Percentiles rank a stretch among this genome's conserved stretches.
These are phyloP conservation scores for Areca catechu DNA, from an alignment of 176 grass and related monocot species.

Conservation along the genomic window DNA sequence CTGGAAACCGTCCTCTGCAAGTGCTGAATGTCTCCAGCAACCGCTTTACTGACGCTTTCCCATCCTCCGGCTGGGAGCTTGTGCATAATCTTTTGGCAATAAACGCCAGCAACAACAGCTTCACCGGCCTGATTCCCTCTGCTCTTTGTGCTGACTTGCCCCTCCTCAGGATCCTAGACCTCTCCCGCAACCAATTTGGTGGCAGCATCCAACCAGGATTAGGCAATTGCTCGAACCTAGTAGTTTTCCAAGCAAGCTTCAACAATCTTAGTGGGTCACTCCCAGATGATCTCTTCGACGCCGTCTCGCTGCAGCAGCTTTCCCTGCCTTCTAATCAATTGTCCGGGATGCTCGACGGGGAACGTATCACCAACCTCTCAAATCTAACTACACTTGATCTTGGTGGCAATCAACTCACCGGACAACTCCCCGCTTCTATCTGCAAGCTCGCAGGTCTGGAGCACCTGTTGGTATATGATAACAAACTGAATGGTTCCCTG, in stretches of 20 bases:
- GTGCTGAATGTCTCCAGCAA: slow-evolving; percentile 78
- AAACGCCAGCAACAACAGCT: slow-evolving; percentile 74
- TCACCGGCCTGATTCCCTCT: slow-evolving; percentile 44
- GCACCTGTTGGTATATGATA: slow-evolving; percentile 37
- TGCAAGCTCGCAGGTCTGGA: slow-evolving; percentile 40
- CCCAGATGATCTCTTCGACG: slow-evolving; percentile 39
- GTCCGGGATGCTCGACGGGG: background rate
- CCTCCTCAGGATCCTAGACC: slow-evolving; percentile 32
- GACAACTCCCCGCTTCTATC: background rate
- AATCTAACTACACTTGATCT: no score
- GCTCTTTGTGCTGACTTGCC: slow-evolving; percentile 32
- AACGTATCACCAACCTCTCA: no score
- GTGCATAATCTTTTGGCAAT: slow-evolving; percentile 48
- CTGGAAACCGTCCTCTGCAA: slow-evolving; percentile 25
- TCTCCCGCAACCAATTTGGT: slow-evolving; percentile 46
- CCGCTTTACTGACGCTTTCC: slow-evolving; percentile 34
- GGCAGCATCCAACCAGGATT: slow-evolving; percentile 37
- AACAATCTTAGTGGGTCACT: slow-evolving; percentile 45
- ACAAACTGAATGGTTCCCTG: slow-evolving; percentile 42
- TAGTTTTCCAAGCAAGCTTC: slow-evolving; percentile 37
- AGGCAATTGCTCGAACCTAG: slow-evolving; percentile 50
- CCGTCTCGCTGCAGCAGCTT: slow-evolving; percentile 39
- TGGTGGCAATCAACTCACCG: no score
- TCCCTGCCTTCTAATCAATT: slow-evolving; percentile 40
- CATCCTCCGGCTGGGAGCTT: slow-evolving; percentile 21